These are phyloP conservation scores for Megacollybia marginata DNA, from an alignment of 768 basidiomycete species.

Conservation along the genomic window DNA sequence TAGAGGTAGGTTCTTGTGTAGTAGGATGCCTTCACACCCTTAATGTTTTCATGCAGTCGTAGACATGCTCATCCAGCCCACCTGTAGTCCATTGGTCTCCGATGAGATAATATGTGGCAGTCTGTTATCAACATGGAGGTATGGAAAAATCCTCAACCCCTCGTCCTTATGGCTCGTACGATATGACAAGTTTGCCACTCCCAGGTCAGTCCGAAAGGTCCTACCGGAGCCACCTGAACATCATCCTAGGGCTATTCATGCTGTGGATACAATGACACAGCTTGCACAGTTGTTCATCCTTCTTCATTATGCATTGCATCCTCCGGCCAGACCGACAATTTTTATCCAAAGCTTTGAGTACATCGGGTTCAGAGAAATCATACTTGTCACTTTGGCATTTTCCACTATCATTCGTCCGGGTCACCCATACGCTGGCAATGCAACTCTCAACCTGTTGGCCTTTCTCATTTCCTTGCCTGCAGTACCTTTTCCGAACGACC, in stretches of 20 bases:
- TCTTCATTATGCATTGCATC: conserved; percentile 32
- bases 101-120: conserved; percentile 35
- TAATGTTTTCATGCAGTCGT: conserved; percentile 23
- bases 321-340: conserved; percentile 24
- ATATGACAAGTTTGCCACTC: conserved; percentile 34
- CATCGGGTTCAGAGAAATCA: conserved; percentile 25
- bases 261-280: conserved; percentile 32
- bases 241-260: conserved; percentile 33
- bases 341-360: conserved; percentile 11
- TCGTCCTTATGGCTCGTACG: conserved; percentile 10
- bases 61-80: conserved; percentile 29
- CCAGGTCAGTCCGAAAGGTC: conserved; percentile 28
- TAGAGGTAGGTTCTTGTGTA: conserved; percentile 22
- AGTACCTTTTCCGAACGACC: conserved; percentile 31
- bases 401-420: conserved; percentile 25
- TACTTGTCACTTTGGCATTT: conserved; percentile 32
- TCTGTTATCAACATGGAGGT: conserved; percentile 32
- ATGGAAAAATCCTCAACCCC: conserved; percentile 9
- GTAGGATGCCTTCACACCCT: not conserved
- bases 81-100: conserved; percentile 28
- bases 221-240: not conserved
- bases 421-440: conserved; percentile 25
- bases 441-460: conserved; percentile 29
- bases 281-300: conserved; percentile 33
- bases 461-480: conserved; percentile 35